These are phyloP conservation scores for Zymoseptoria tritici DNA, from an alignment of 2,329 filamentous ascomycete species.

Conservation along the genomic window DNA sequence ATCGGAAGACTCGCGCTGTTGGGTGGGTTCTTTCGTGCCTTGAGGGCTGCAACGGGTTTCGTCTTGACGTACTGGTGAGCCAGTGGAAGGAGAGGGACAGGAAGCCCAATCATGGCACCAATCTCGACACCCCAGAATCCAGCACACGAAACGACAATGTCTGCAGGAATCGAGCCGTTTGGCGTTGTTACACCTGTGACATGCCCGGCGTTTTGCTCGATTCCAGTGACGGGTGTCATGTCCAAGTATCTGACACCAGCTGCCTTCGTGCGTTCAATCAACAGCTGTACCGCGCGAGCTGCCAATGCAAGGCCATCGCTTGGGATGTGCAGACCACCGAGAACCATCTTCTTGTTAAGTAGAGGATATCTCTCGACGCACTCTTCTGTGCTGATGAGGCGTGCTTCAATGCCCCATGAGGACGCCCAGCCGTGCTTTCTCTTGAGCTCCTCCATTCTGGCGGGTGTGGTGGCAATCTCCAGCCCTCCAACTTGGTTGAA, in stretches of 20 bases:
- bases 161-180: constrained; percentile 45
- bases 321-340: constrained; percentile 55
- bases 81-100: constrained; percentile 53
- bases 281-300: constrained; percentile 53
- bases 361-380: constrained; percentile 50
- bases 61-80: constrained; percentile 60
- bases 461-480: constrained; percentile 55
- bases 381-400: constrained; percentile 45
- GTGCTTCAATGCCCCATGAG: constrained; percentile 54
- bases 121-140: constrained; percentile 62
- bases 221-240: constrained; percentile 51
- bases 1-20: constrained; percentile 52
- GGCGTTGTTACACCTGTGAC: constrained; percentile 52
- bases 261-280: constrained; percentile 50
- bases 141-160: constrained; percentile 56
- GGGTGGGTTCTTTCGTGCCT: constrained; percentile 35
- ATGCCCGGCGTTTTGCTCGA: constrained; percentile 41
- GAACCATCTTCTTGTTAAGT: constrained; percentile 42
- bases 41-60: constrained; percentile 42
- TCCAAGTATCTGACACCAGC: constrained; percentile 54
- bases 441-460: constrained; percentile 53
- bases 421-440: constrained; percentile 54
- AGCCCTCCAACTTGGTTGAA: constrained; percentile 59
- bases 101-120: constrained; percentile 52
- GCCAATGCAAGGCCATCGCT: constrained; percentile 55